phyloP scores from a whole-genome alignment of 2,329 filamentous ascomycete genomes.

The Cyphellophora attinorum region DNA sequence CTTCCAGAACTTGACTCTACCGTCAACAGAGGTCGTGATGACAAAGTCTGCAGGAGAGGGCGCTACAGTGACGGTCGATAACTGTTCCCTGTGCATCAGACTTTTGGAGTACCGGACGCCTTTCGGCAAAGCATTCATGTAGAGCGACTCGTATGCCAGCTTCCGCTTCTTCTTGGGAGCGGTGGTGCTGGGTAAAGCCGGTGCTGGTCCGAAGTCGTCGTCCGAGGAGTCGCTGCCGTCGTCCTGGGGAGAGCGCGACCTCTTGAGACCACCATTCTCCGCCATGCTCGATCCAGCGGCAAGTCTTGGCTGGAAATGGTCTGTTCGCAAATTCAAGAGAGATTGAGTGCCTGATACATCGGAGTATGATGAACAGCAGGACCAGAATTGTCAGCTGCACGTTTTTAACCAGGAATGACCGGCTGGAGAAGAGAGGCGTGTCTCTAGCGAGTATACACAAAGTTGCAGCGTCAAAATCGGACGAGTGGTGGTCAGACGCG shows the following conservation, averaged over 20 bases:
- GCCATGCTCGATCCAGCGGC: neutral
- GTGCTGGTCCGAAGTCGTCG: slow-evolving; percentile 78
- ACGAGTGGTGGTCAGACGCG: too few relatives aligned
- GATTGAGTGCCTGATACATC: too few relatives aligned
- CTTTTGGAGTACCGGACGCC: slow-evolving; percentile 84
- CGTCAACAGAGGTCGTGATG: slow-evolving; percentile 86
- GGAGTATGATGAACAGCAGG: too few relatives aligned
- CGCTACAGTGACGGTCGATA: slow-evolving; percentile 80
- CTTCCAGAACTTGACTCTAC: slow-evolving; percentile 99
- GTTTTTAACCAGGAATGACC: too few relatives aligned
- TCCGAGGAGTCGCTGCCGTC: slow-evolving; percentile 53
- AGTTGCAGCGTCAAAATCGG: too few relatives aligned
- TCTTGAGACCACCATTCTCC: neutral
- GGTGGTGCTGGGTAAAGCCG: slow-evolving; percentile 70
- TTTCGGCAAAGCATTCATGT: slow-evolving; percentile 76
- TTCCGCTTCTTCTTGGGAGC: slow-evolving; percentile 85
- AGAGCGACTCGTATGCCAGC: slow-evolving; percentile 90
- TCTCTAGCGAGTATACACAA: too few relatives aligned
- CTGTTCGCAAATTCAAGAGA: too few relatives aligned
- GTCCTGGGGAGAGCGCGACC: neutral
- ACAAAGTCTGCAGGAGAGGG: slow-evolving; percentile 79
- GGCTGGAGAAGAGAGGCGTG: too few relatives aligned
- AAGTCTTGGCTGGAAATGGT: too few relatives aligned
- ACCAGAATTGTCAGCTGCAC: too few relatives aligned
- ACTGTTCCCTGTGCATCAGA: slow-evolving; percentile 95